Base-by-base conservation (phyloP, 208 protist genomes). In the Wallacemonas sp. region DNA sequence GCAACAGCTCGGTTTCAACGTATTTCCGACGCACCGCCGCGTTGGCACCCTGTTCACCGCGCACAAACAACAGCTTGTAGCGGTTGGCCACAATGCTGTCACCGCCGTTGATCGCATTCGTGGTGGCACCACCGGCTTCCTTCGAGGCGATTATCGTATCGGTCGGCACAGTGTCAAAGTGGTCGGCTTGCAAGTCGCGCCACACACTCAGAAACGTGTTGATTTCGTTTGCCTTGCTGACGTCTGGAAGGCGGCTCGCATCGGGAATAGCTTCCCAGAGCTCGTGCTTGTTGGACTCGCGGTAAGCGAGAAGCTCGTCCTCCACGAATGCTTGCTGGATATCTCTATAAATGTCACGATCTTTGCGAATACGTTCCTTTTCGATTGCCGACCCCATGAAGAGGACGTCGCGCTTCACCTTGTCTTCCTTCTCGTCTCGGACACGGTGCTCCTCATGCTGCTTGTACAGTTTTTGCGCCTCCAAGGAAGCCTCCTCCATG, bases 161-260 rank as follows among this genome's bases (percentile, higher is more conserved):
- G 8, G 71, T 70, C 1, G 36, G 57, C 17, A 70, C 65, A 1
- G 3, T 36, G 27, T 78, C 70, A 54, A 67, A 55, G 55, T 74
- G 65, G 4, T 71, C 63, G 49, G 84, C 57, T 6, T 88, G 68
- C 16, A 60, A 34, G 23, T 85, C 80, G n/a, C 75, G 71, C 92
- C 92, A 97, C 14, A 85, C 86, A 33, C 70, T 78, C 24, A 97
- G 80, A 58, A 96, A 97, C 0, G 87, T 83, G 72, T 96, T 97
- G 63, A 97, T 91, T n/a, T 93, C 87, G 26, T 78, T 82, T 62
- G 92, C 82, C 49, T 68, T 82, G 55, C 76, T 11, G n/a, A 97
- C 87, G 33, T 87, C 63, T 0, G 93, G 93, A 32, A 97, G 80
- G 33, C 86, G 79, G 29, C 82, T 87, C 1, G 87, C 85, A 17